A percentile compares a stretch with the other conserved stretches of the same genome.
Evolutionary conservation across 805 yeast species (phyloP).

Genomic region (Pichia paraexigua): DNA sequence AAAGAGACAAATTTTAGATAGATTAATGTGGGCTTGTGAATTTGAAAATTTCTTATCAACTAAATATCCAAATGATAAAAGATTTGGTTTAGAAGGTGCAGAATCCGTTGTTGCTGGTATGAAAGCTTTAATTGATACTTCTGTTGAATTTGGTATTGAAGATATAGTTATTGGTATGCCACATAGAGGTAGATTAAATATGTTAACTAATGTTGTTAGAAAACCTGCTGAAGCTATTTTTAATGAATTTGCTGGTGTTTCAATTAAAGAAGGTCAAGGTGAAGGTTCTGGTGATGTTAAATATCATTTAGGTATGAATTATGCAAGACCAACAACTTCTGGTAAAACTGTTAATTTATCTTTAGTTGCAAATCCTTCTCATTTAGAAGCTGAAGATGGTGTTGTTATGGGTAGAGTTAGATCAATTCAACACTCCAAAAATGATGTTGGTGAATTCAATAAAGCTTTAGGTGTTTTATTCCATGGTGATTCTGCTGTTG

Average conservation of each 20-base stretch:
- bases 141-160: slow-evolving; percentile 89
- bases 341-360: slow-evolving; percentile 95
- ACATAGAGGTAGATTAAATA: slow-evolving; percentile 97
- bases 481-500: slow-evolving; percentile 99
- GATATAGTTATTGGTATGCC: slow-evolving; percentile 99
- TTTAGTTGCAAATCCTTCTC: slow-evolving; percentile 97
- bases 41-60: slow-evolving; percentile 90
- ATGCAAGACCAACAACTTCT: slow-evolving; percentile 96
- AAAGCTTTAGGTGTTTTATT: slow-evolving; percentile 88
- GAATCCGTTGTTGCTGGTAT: slow-evolving; percentile 96
- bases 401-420: slow-evolving; percentile 97
- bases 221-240: slow-evolving; percentile 98
- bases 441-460: slow-evolving; percentile 71
- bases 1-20: slow-evolving; percentile 92
- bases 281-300: slow-evolving; percentile 99
- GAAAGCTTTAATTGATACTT: slow-evolving; percentile 88
- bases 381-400: slow-evolving; percentile 98
- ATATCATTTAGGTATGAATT: slow-evolving; percentile 98
- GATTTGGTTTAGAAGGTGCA: slow-evolving; percentile 98
- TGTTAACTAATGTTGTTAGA: slow-evolving; percentile 96
- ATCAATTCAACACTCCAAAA: slow-evolving; percentile 87
- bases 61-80: slow-evolving; percentile 96
- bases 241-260: slow-evolving; percentile 90
- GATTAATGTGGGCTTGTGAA: slow-evolving; percentile 92
- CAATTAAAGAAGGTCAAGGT: slow-evolving; percentile 79